phyloP scores from a whole-genome alignment of 202 grass and related monocot species.

The Setaria viridis region DNA sequence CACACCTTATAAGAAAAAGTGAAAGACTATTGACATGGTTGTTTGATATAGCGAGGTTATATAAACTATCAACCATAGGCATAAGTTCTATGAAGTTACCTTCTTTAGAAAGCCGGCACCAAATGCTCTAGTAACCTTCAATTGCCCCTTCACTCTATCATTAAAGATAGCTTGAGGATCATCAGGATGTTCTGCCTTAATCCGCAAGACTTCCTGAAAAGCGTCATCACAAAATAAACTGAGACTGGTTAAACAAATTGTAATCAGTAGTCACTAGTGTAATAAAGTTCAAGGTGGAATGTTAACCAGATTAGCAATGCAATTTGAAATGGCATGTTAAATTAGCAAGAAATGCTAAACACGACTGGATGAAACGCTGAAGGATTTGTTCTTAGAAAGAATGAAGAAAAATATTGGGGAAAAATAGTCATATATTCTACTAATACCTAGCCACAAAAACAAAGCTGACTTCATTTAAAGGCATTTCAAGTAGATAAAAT shows the following conservation, averaged over 20 bases:
- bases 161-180: slow-evolving; percentile 88
- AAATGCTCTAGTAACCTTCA: slow-evolving; percentile 96
- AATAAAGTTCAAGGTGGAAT: slow-evolving; percentile 22
- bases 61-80: slow-evolving; percentile 28
- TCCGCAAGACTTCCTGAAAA: slow-evolving; percentile 80
- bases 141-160: slow-evolving; percentile 87
- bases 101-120: slow-evolving; percentile 92
- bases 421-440: neutral
- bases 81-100: slow-evolving; percentile 47
- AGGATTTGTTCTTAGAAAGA: neutral
- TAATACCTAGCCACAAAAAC: neutral
- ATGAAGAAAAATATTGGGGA: slow-evolving; percentile 13
- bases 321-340: slow-evolving; percentile 11
- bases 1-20: slow-evolving; percentile 12
- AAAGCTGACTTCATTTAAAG: slow-evolving; percentile 16
- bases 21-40: neutral
- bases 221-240: slow-evolving; percentile 28
- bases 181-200: slow-evolving; percentile 83
- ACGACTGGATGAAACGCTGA: neutral
- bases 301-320: slow-evolving; percentile 10
- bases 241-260: slow-evolving; percentile 22
- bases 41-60: neutral
- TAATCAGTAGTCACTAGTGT: neutral
- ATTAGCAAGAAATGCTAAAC: neutral
- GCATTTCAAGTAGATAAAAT: slow-evolving; percentile 22